Evolutionary conservation across 768 basidiomycete species (phyloP).

Genomic region (Termitomyces sp.): DNA sequence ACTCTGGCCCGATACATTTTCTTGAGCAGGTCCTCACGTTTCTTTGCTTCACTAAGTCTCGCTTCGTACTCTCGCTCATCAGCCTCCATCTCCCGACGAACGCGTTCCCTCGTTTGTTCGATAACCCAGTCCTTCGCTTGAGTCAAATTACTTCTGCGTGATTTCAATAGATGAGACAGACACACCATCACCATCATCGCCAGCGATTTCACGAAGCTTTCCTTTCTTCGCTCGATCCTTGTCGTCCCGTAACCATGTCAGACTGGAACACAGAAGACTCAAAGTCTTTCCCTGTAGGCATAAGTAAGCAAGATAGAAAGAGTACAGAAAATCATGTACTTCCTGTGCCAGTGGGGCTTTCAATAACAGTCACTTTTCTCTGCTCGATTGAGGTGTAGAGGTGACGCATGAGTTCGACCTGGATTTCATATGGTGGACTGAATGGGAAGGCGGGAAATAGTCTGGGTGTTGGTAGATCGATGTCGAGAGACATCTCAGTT

Average conservation of each 20-base stretch:
- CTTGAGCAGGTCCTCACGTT: slow-evolving; percentile 55
- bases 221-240: slow-evolving; percentile 68
- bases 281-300: slow-evolving; percentile 75
- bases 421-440: slow-evolving; percentile 78
- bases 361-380: slow-evolving; percentile 76
- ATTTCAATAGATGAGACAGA: not conserved
- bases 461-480: slow-evolving; percentile 59
- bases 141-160: not conserved
- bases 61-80: slow-evolving; percentile 64
- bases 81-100: slow-evolving; percentile 62
- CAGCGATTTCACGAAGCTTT: slow-evolving; percentile 41
- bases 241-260: slow-evolving; percentile 75
- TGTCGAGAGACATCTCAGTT: slow-evolving; percentile 9
- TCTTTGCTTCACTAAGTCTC: slow-evolving; percentile 55
- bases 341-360: slow-evolving; percentile 89
- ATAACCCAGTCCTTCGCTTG: slow-evolving; percentile 74
- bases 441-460: slow-evolving; percentile 83
- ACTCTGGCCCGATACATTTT: slow-evolving; percentile 54
- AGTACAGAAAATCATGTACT: slow-evolving; percentile 16
- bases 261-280: slow-evolving; percentile 69
- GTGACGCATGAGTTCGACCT: slow-evolving; percentile 84
- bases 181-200: slow-evolving; percentile 30
- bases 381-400: slow-evolving; percentile 77
- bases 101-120: slow-evolving; percentile 63
- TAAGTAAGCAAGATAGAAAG: not conserved